A percentile compares a stretch with the other conserved stretches of the same genome.
phyloP scores from a whole-genome alignment of 148 eudicot genomes.

The Cornus suecica region DNA sequence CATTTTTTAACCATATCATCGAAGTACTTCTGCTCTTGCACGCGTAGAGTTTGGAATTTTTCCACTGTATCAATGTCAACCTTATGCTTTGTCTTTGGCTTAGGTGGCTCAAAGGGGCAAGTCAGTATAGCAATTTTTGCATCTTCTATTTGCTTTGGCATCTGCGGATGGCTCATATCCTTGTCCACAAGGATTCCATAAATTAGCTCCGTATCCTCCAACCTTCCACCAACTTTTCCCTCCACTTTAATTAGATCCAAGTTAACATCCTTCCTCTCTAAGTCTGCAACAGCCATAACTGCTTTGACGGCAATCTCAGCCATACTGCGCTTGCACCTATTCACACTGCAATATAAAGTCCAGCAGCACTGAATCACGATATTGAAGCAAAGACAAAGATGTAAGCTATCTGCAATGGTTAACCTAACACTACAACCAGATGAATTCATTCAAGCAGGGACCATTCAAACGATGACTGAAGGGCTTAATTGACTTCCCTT shows the following conservation, averaged over 20 bases:
- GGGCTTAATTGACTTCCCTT: neutral
- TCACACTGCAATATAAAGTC: constrained; percentile 58
- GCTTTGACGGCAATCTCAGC: constrained; percentile 98
- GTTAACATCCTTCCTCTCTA: constrained; percentile 94
- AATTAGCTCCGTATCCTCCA: constrained; percentile 96
- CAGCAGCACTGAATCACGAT: constrained; percentile 9
- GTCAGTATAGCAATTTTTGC: constrained; percentile 93
- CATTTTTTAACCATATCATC: constrained; percentile 96
- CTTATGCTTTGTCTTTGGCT: constrained; percentile 99
- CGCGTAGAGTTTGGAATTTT: constrained; percentile 83
- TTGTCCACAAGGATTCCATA: constrained; percentile 94
- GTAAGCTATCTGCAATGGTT: neutral
- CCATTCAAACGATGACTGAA: neutral
- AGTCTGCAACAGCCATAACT: constrained; percentile 95
- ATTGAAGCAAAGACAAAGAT: neutral
- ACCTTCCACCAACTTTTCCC: constrained; percentile 95
- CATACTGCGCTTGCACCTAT: constrained; percentile 89
- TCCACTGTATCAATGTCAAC: constrained; percentile 97
- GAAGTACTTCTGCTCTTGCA: constrained; percentile 88
- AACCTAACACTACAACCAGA: neutral
- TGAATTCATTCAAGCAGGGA: neutral
- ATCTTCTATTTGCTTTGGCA: constrained; percentile 89
- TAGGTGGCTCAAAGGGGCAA: constrained; percentile 98
- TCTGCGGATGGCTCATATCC: constrained; percentile 99
- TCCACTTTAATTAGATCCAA: constrained; percentile 92